Evolutionary conservation across 2,329 filamentous ascomycete species (phyloP).

Genomic region (Harringtonia aguacate): DNA sequence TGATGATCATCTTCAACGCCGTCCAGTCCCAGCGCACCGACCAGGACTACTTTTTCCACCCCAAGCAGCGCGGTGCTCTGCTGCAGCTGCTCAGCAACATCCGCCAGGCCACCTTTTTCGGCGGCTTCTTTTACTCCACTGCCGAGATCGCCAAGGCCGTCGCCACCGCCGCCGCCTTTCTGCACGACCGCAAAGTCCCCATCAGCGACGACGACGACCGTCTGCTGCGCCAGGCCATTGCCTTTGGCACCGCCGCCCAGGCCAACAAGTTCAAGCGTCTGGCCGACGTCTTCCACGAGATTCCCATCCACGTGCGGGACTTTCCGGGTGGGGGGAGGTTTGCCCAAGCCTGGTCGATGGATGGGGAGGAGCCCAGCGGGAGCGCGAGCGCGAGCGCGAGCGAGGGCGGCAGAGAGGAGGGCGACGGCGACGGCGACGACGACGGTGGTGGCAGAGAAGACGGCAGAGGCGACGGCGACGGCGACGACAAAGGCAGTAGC

Average conservation of each 20-base stretch:
- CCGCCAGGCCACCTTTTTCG: conserved; percentile 75
- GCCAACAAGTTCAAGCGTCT: conserved; percentile 52
- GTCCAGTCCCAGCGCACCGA: conserved; percentile 80
- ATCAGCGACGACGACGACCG: conserved; percentile 50
- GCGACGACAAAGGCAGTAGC: not conserved
- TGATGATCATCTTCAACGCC: conserved; percentile 75
- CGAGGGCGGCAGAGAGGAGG: not conserved
- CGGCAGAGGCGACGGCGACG: conserved; percentile 19
- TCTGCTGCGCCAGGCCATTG: conserved; percentile 54
- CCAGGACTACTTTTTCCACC: conserved; percentile 81
- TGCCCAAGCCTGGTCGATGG: conserved; percentile 55
- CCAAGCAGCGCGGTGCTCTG: conserved; percentile 56
- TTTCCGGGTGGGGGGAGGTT: conserved; percentile 51
- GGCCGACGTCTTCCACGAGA: conserved; percentile 62
- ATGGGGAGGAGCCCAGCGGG: conserved; percentile 29
- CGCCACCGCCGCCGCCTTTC: conserved; percentile 55
- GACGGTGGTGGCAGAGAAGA: conserved; percentile 21
- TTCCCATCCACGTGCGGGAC: conserved; percentile 60
- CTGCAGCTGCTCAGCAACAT: conserved; percentile 65
- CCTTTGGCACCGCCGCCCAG: conserved; percentile 48
- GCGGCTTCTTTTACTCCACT: conserved; percentile 62
- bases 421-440: not conserved
- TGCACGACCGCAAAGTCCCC: conserved; percentile 47
- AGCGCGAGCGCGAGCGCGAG: conserved; percentile 28
- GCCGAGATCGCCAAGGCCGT: conserved; percentile 54